Conservation (phyloP, 495 filamentous ascomycete species). For the Oleoguttula mirabilis region DNA sequence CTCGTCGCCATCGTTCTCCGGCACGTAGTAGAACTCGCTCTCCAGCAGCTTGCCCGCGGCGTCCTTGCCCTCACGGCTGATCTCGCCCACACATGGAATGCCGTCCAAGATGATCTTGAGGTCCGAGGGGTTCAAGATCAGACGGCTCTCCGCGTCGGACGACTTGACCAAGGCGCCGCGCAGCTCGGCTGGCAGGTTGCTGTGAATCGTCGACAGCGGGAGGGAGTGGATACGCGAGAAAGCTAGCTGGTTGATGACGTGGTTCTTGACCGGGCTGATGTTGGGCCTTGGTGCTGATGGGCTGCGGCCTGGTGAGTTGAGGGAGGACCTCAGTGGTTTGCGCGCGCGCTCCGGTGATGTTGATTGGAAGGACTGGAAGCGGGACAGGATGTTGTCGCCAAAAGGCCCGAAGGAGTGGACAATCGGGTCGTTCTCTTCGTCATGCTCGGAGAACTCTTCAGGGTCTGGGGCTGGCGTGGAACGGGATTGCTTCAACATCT, state of each 20-base stretch:
- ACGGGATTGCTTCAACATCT: slow-evolving; percentile 7
- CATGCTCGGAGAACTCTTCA: slow-evolving; percentile 55
- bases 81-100: slow-evolving; percentile 71
- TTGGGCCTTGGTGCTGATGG: slow-evolving; percentile 12
- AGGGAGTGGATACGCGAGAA: slow-evolving; percentile 90
- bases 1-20: slow-evolving; percentile 74
- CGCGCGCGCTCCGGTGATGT: slow-evolving; percentile 25
- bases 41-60: slow-evolving; percentile 88
- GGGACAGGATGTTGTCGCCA: slow-evolving; percentile 66
- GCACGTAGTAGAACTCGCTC: slow-evolving; percentile 95
- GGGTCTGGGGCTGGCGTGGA: slow-evolving; percentile 23
- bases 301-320: slow-evolving; percentile 12
- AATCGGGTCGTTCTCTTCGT: slow-evolving; percentile 89
- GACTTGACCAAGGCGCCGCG: slow-evolving; percentile 29
- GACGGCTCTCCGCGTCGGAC: slow-evolving; percentile 36
- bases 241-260: slow-evolving; percentile 89
- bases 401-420: slow-evolving; percentile 82
- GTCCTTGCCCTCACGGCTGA: slow-evolving; percentile 85
- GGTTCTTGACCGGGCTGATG: slow-evolving; percentile 41
- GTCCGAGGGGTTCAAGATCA: slow-evolving; percentile 36
- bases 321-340: slow-evolving; percentile 11
- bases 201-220: slow-evolving; percentile 68
- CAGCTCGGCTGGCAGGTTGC: slow-evolving; percentile 62
- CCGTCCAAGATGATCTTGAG: slow-evolving; percentile 58
- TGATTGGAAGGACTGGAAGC: slow-evolving; percentile 61